Evolutionary conservation across 2,329 filamentous ascomycete genomes (phyloP).

Genomic region (Cytospora piceicola): DNA sequence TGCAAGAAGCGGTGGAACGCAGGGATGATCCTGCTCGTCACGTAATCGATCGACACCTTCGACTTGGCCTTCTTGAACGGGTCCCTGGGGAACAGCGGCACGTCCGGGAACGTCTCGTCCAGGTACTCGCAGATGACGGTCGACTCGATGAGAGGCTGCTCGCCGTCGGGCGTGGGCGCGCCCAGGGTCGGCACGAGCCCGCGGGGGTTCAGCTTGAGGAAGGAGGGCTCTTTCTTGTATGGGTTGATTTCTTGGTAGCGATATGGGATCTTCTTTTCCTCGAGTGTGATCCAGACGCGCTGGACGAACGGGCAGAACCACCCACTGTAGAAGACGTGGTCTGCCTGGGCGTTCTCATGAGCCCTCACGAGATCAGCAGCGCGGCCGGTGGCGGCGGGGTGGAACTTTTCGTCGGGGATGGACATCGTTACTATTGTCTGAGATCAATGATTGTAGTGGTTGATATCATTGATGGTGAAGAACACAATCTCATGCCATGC

Average conservation of each 20-base stretch:
- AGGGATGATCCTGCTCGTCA: conserved; percentile 67
- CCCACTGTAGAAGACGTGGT: conserved; percentile 60
- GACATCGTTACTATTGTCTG: conserved; percentile 40
- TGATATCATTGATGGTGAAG: neutral
- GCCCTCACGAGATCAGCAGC: conserved; percentile 47
- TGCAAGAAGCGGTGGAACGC: conserved; percentile 65
- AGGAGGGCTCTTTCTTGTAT: conserved; percentile 69
- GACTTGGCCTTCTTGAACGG: conserved; percentile 66
- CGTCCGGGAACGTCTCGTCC: conserved; percentile 66
- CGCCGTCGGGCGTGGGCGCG: conserved; percentile 44
- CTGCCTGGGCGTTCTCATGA: conserved; percentile 43
- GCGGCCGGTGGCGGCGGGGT: conserved; percentile 52
- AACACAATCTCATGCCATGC: neutral
- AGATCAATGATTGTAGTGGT: neutral
- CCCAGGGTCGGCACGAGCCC: conserved; percentile 72
- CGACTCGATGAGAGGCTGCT: conserved; percentile 68
- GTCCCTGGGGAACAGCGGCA: conserved; percentile 59
- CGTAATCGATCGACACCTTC: conserved; percentile 73
- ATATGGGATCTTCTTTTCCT: conserved; percentile 72
- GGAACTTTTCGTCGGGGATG: conserved; percentile 41
- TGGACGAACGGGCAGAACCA: conserved; percentile 75
- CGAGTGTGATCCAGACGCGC: conserved; percentile 69
- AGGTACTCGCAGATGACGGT: conserved; percentile 73
- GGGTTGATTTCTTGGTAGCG: conserved; percentile 77
- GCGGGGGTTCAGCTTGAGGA: conserved; percentile 71